phyloP scores from a whole-genome alignment of 495 filamentous ascomycete species.

The Oidiodendron maius region DNA sequence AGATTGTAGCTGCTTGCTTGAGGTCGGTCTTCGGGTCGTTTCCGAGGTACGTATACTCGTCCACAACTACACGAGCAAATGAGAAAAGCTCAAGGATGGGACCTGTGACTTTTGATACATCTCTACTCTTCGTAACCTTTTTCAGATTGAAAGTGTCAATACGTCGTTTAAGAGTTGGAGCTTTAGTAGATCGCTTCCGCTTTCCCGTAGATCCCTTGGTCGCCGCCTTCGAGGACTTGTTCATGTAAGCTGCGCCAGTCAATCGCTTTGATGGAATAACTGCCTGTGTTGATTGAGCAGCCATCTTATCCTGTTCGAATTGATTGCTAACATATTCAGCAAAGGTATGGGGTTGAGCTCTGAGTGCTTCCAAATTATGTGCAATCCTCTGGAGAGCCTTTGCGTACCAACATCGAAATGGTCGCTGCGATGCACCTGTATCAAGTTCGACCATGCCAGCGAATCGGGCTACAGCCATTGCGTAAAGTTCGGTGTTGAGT shows the following conservation, averaged over 20 bases:
- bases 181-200: neutral
- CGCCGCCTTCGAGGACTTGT: constrained; percentile 10
- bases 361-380: constrained; percentile 31
- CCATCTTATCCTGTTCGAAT: constrained; percentile 10
- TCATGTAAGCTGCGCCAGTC: constrained; percentile 24
- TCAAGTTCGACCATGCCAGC: constrained; percentile 31
- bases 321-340: neutral
- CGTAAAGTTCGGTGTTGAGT: constrained; percentile 40
- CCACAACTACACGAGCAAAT: constrained; percentile 57
- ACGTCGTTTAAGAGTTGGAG: neutral
- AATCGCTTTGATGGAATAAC: constrained; percentile 24
- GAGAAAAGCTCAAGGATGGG: constrained; percentile 54
- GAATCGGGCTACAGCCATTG: constrained; percentile 42
- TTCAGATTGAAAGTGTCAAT: neutral
- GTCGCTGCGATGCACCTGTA: constrained; percentile 32
- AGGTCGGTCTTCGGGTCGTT: constrained; percentile 24
- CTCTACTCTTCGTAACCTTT: neutral
- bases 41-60: constrained; percentile 57
- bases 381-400: constrained; percentile 33
- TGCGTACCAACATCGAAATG: constrained; percentile 48
- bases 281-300: constrained; percentile 5
- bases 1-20: neutral
- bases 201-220: neutral
- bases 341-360: constrained; percentile 11
- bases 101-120: constrained; percentile 15